A percentile compares a stretch with the other conserved stretches of the same genome.
phyloP scores from a whole-genome alignment of 306 rosid genomes.

The Comarum palustre region DNA sequence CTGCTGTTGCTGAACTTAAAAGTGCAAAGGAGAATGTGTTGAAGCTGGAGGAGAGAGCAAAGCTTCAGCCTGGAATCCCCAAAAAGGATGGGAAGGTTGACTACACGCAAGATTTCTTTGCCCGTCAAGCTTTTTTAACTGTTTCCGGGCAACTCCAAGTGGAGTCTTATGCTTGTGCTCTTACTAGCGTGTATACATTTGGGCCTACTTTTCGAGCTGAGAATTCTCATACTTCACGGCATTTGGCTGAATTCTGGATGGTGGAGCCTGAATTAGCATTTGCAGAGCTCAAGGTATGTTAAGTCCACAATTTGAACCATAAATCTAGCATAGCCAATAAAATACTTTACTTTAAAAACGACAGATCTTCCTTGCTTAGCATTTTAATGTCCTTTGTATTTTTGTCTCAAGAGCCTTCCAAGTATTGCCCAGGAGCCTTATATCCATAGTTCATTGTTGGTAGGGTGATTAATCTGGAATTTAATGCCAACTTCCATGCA shows the following conservation, averaged over 20 bases:
- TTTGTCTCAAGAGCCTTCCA: background rate
- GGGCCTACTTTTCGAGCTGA: conserved; percentile 98
- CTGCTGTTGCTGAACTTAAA: conserved; percentile 67
- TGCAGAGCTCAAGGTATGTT: conserved; percentile 75
- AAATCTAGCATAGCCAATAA: background rate
- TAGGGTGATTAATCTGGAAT: background rate
- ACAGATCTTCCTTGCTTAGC: background rate
- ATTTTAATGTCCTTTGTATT: background rate
- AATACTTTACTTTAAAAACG: background rate
- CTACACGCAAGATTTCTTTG: conserved; percentile 78
- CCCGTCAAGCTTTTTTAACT: conserved; percentile 93
- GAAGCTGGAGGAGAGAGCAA: conserved; percentile 76
- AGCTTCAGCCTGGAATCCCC: conserved; percentile 80
- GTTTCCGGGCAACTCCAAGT: conserved; percentile 98
- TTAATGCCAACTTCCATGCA: background rate
- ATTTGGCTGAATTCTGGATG: conserved; percentile 99
- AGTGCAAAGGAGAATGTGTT: conserved; percentile 58
- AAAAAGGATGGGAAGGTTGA: conserved; percentile 85
- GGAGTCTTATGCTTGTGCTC: conserved; percentile 80
- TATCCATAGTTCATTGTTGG: background rate
- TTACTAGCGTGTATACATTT: conserved; percentile 88
- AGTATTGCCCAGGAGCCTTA: background rate
- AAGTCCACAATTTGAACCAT: background rate
- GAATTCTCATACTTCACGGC: conserved; percentile 94
- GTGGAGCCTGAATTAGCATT: conserved; percentile 97